Evolutionary conservation across 305 asterid species (phyloP).

Genomic region (Rubia tinctorum): DNA sequence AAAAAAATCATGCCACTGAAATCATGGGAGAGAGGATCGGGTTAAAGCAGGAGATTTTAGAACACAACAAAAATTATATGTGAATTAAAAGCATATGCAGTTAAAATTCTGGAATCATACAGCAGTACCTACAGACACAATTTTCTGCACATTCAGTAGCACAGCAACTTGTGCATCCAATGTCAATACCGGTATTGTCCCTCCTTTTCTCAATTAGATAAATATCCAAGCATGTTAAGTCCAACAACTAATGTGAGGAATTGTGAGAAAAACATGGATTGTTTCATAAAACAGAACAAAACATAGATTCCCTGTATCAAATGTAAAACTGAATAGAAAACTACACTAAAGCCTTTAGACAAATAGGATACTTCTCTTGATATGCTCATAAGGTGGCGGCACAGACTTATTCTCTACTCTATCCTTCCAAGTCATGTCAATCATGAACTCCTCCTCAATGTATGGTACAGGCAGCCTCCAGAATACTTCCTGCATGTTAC

Average conservation of each 20-base stretch:
- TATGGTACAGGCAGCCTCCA: conserved; percentile 67
- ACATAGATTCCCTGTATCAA: background rate
- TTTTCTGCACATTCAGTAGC: conserved; percentile 58
- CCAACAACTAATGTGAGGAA: background rate
- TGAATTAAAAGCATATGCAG: background rate
- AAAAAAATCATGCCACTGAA: background rate
- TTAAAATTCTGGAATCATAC: background rate
- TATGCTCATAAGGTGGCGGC: conserved; percentile 68
- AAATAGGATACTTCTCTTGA: conserved; percentile 87
- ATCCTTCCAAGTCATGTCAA: conserved; percentile 74
- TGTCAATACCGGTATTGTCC: conserved; percentile 47
- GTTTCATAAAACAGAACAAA: background rate
- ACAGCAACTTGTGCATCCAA: conserved; percentile 81
- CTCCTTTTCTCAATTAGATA: conserved; percentile 83
- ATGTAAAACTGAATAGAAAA: conserved; percentile 9
- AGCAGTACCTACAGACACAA: conserved; percentile 87
- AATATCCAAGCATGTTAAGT: conserved; percentile 68
- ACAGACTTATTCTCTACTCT: conserved; percentile 42
- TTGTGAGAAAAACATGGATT: background rate
- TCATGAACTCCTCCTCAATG: conserved; percentile 65
- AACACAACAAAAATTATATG: background rate
- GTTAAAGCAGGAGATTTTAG: background rate
- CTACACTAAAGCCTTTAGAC: conserved; percentile 22
- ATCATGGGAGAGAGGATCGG: background rate
- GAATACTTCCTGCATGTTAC: conserved; percentile 58